A percentile compares a stretch with the other conserved stretches of the same genome.
These are phyloP conservation scores for Lepiota brunneoincarnata DNA, from an alignment of 768 basidiomycete genomes.

Conservation along the genomic window DNA sequence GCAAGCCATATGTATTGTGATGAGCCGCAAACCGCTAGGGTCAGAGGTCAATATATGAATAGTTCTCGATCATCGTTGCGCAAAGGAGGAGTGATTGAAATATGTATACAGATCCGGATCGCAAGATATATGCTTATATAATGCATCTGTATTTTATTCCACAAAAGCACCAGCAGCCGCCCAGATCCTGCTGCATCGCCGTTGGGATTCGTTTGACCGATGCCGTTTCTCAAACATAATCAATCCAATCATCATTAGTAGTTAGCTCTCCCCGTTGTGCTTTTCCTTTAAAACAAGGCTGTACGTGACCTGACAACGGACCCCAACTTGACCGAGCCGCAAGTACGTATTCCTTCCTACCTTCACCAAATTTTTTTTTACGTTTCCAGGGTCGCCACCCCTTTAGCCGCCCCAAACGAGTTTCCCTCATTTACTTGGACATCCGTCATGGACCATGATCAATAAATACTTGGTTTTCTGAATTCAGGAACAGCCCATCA, in stretches of 20 bases:
- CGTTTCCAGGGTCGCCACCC: constrained; percentile 5
- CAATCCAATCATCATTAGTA: not conserved
- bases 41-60: constrained; percentile 6
- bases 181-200: constrained; percentile 12
- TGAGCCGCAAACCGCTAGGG: constrained; percentile 4
- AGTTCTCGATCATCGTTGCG: constrained; percentile 11
- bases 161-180: not conserved
- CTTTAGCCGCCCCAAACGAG: not conserved
- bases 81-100: constrained; percentile 8
- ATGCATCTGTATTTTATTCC: not conserved
- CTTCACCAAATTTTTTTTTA: constrained; percentile 2
- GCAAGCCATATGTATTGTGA: constrained; percentile 9
- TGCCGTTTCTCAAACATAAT: constrained; percentile 9
- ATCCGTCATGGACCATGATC: not conserved
- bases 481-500: constrained; percentile 7
- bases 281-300: constrained; percentile 4
- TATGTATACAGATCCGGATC: constrained; percentile 7
- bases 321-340: constrained; percentile 7
- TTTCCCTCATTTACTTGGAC: not conserved
- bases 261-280: not conserved
- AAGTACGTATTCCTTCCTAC: constrained; percentile 1
- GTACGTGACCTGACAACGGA: constrained; percentile 12
- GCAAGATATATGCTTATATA: not conserved
- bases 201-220: not conserved
- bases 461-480: not conserved